phyloP scores from a whole-genome alignment of 2,329 filamentous ascomycete genomes.

The Aspergillus quadricinctus region DNA sequence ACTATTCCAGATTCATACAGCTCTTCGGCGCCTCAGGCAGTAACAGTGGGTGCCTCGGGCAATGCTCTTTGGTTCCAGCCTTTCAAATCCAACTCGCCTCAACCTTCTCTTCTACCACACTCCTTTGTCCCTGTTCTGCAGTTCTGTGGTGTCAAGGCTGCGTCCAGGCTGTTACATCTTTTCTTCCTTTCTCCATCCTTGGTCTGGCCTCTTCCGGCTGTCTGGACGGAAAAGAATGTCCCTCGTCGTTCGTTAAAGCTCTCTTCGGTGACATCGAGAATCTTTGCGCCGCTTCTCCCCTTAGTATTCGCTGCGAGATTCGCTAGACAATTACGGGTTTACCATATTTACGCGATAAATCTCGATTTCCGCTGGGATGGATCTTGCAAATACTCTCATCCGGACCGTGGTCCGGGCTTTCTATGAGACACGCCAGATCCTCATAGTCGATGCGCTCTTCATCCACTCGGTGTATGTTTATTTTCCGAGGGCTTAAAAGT shows the following conservation, averaged over 20 bases:
- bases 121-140: not conserved
- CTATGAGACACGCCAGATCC: slow-evolving; percentile 77
- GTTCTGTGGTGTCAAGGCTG: not conserved
- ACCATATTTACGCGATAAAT: not conserved
- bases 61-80: not conserved
- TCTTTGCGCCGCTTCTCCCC: not conserved
- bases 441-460: slow-evolving; percentile 75
- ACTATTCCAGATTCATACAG: not conserved
- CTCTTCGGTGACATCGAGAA: not conserved
- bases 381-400: slow-evolving; percentile 72
- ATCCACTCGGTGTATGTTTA: slow-evolving; percentile 62
- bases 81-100: not conserved
- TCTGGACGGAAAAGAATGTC: slow-evolving; percentile 3
- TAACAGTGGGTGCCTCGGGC: not conserved
- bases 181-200: not conserved
- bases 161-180: not conserved
- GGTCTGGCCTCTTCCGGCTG: not conserved
- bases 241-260: slow-evolving; percentile 1
- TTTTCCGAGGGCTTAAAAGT: slow-evolving; percentile 4
- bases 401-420: slow-evolving; percentile 83
- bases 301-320: not conserved
- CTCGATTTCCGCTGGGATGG: slow-evolving; percentile 42
- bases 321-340: not conserved
- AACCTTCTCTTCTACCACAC: not conserved
- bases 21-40: not conserved